These are phyloP conservation scores for Kodamaea arcana DNA, from an alignment of 1,139 yeast genomes.

Conservation along the genomic window DNA sequence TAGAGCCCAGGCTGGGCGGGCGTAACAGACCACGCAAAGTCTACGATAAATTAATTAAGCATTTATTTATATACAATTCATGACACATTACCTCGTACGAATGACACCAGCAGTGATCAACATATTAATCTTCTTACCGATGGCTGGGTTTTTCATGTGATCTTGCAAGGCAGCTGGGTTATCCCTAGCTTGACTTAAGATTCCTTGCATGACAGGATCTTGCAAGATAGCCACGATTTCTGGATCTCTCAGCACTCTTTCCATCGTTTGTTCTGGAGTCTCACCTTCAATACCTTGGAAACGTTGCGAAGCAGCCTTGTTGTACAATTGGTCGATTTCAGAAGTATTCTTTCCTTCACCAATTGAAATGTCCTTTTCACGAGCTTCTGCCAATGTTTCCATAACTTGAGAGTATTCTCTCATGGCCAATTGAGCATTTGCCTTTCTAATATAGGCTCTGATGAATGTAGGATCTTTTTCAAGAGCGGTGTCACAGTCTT, in stretches of 20 bases:
- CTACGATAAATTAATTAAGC: not conserved
- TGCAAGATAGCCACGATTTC: conserved; percentile 87
- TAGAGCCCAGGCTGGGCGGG: no score
- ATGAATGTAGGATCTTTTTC: conserved; percentile 81
- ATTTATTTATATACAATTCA: conserved; percentile 4
- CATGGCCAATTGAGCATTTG: conserved; percentile 89
- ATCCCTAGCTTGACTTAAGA: conserved; percentile 88
- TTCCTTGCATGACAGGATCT: conserved; percentile 97
- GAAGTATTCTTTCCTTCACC: conserved; percentile 53
- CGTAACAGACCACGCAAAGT: not conserved
- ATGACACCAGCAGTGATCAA: conserved; percentile 96
- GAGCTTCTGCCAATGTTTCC: conserved; percentile 78
- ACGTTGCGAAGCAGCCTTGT: conserved; percentile 75
- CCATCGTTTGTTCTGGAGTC: conserved; percentile 92
- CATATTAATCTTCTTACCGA: conserved; percentile 80
- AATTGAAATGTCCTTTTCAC: conserved; percentile 63
- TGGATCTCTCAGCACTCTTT: conserved; percentile 88
- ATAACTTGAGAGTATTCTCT: conserved; percentile 79
- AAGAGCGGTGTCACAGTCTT: conserved; percentile 89
- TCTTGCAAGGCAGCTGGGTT: conserved; percentile 97
- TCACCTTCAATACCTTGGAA: conserved; percentile 83
- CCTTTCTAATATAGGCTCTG: conserved; percentile 96
- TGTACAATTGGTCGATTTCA: conserved; percentile 81
- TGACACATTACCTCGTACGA: conserved; percentile 57
- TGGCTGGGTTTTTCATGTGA: conserved; percentile 96